Evolutionary conservation across 345 rosid genomes (phyloP).

Genomic region (Kandelia obovata): DNA sequence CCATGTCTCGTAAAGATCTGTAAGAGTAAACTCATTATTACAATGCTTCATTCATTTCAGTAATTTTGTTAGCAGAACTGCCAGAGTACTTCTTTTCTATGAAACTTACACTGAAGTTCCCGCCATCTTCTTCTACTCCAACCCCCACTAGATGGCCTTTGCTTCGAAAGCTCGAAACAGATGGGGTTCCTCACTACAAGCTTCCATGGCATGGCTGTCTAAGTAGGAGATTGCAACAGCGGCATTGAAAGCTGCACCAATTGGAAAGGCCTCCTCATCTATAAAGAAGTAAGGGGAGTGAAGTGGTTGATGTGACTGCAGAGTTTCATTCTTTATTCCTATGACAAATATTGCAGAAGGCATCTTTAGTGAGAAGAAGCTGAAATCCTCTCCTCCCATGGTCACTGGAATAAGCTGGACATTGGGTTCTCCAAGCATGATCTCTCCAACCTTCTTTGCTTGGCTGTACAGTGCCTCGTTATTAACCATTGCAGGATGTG

Average conservation of each 20-base stretch:
- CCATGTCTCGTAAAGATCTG: too few relatives aligned
- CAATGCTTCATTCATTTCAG: too few relatives aligned
- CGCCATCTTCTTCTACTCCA: not conserved
- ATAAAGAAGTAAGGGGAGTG: conserved; percentile 62
- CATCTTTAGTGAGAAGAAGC: conserved; percentile 56
- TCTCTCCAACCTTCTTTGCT: conserved; percentile 47
- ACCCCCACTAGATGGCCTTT: not conserved
- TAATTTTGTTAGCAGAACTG: too few relatives aligned
- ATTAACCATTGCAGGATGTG: conserved; percentile 57
- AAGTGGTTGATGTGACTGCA: conserved; percentile 43
- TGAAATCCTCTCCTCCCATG: conserved; percentile 71
- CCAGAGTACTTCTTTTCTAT: not conserved
- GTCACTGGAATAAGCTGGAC: conserved; percentile 49
- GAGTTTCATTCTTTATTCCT: conserved; percentile 50
- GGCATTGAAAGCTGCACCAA: conserved; percentile 68
- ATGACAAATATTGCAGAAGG: conserved; percentile 51
- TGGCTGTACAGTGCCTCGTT: conserved; percentile 51
- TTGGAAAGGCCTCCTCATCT: conserved; percentile 58
- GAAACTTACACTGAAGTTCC: not conserved
- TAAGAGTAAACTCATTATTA: too few relatives aligned
- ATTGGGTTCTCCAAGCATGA: conserved; percentile 48
- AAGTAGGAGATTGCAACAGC: conserved; percentile 60
- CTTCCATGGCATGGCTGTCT: conserved; percentile 26
- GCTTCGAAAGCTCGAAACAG: not conserved
- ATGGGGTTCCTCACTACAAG: not conserved